Conservation (phyloP, 176 grass and related monocot species). For the Coix lacrymajobi region DNA sequence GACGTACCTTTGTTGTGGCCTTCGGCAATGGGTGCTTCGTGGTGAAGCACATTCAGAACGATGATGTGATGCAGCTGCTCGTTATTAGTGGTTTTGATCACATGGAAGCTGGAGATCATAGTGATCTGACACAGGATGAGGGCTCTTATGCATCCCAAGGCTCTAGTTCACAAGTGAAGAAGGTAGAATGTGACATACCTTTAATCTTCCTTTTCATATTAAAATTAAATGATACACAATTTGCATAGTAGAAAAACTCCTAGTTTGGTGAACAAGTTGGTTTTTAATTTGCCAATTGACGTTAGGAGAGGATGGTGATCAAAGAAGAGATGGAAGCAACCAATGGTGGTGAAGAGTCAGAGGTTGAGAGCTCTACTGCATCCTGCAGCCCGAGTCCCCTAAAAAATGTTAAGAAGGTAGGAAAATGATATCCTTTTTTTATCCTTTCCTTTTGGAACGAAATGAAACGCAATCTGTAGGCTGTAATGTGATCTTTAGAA, state of each 20-base stretch:
- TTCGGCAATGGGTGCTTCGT: not conserved
- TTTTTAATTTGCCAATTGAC: not conserved
- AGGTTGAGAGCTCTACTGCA: not conserved
- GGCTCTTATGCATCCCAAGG: not conserved
- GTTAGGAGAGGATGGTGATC: not conserved
- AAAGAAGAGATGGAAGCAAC: not conserved
- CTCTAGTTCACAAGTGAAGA: not conserved
- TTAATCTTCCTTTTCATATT: not conserved
- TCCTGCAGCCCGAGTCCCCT: not conserved
- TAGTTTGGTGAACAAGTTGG: not conserved
- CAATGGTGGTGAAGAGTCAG: not conserved
- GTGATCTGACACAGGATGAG: not conserved
- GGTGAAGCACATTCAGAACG: not conserved
- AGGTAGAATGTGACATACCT: not conserved
- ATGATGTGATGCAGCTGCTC: not conserved
- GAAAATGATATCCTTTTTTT: not conserved
- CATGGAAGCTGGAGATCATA: not conserved
- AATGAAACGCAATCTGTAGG: not conserved
- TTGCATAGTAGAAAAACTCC: not conserved
- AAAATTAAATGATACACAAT: not conserved
- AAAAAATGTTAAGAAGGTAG: not conserved
- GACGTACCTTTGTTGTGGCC: not conserved
- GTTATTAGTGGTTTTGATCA: not conserved
- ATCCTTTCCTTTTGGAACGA: not conserved
- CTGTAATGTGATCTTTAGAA: not conserved